These are phyloP conservation scores for Davidsoniella eucalypti DNA, from an alignment of 2,329 filamentous ascomycete species.

Conservation along the genomic window DNA sequence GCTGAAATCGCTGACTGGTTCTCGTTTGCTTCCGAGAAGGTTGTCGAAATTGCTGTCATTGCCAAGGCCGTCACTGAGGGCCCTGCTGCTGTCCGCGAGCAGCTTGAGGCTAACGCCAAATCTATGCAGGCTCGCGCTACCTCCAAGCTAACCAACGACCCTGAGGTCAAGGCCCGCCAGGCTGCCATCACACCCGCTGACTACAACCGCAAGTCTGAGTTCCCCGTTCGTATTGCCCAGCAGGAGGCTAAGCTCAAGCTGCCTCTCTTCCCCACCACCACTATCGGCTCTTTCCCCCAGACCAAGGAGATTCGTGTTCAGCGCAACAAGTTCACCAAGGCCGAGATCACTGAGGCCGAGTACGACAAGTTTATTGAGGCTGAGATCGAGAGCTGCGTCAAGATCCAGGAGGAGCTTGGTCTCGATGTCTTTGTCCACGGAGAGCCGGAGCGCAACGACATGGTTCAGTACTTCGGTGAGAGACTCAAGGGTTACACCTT, in stretches of 20 bases:
- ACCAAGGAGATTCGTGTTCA: constrained; percentile 95
- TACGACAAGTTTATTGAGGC: constrained; percentile 99
- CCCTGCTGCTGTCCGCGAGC: constrained; percentile 65
- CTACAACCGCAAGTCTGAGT: constrained; percentile 87
- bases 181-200: constrained; percentile 64
- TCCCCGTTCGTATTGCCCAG: constrained; percentile 67
- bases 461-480: constrained; percentile 99
- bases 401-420: constrained; percentile 95
- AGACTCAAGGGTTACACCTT: constrained; percentile 92
- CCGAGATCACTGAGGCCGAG: constrained; percentile 77
- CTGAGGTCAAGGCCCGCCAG: constrained; percentile 92
- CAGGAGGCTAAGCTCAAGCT: constrained; percentile 90
- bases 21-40: constrained; percentile 94
- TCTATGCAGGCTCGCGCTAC: constrained; percentile 80
- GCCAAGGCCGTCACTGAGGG: constrained; percentile 95
- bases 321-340: constrained; percentile 98
- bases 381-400: constrained; percentile 89
- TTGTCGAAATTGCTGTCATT: constrained; percentile 73
- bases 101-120: constrained; percentile 95
- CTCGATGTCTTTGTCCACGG: constrained; percentile 96
- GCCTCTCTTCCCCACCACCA: constrained; percentile 95
- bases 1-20: constrained; percentile 94
- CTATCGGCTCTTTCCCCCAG: constrained; percentile 98
- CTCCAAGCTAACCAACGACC: constrained; percentile 92
- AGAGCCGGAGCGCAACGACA: constrained; percentile 99